These are phyloP conservation scores for Vaccinium vitisidaea DNA, from an alignment of 148 eudicot genomes.

Conservation along the genomic window DNA sequence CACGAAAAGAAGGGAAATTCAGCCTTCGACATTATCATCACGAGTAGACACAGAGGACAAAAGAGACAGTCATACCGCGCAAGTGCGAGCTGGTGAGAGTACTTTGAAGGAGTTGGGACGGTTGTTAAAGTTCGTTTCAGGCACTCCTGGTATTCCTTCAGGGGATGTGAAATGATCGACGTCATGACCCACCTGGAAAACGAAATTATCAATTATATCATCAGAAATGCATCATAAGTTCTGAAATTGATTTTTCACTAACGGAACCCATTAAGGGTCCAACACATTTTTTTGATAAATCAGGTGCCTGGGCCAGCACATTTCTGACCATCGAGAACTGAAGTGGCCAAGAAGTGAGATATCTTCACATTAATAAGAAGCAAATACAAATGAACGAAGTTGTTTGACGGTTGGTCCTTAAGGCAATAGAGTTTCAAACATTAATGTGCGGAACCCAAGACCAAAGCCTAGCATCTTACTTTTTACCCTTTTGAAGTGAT, in stretches of 20 bases:
- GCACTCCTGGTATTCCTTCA: slow-evolving; percentile 94
- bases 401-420: not conserved
- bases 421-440: not conserved
- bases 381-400: not conserved
- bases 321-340: not conserved
- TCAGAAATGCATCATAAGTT: not conserved
- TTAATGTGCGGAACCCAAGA: not conserved
- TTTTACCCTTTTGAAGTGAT: too few species aligned
- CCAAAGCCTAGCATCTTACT: not conserved
- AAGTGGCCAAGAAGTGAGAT: not conserved
- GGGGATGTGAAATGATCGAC: slow-evolving; percentile 88
- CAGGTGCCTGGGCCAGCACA: not conserved
- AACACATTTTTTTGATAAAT: not conserved
- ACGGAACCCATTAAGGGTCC: not conserved
- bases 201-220: slow-evolving; percentile 4
- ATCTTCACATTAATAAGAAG: not conserved
- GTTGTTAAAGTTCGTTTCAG: slow-evolving; percentile 91
- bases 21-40: not conserved
- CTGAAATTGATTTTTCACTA: not conserved
- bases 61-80: slow-evolving; percentile 58
- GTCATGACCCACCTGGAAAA: slow-evolving; percentile 79
- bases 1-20: not conserved
- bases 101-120: slow-evolving; percentile 96
- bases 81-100: slow-evolving; percentile 87
- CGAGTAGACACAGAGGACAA: not conserved